phyloP scores from a whole-genome alignment of 257 asterid species.

The Capsicum baccatum region DNA sequence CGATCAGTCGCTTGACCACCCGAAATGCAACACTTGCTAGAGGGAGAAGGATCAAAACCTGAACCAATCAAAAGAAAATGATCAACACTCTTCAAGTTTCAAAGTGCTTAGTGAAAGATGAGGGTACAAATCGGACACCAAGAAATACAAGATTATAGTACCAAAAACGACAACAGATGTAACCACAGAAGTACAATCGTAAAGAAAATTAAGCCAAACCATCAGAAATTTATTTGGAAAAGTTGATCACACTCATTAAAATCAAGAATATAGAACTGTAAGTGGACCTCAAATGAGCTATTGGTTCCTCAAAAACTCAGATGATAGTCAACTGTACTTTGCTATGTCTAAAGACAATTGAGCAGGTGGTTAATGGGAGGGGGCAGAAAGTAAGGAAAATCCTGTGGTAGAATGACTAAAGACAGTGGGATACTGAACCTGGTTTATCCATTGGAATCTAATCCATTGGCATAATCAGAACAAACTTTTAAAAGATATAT shows the following conservation, averaged over 20 bases:
- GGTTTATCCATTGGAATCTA: conserved; percentile 19
- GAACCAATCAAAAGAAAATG: conserved; percentile 33
- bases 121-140: neutral
- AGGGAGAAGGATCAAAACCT: conserved; percentile 90
- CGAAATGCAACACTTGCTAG: conserved; percentile 86
- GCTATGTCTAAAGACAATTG: neutral
- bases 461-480: conserved; percentile 10
- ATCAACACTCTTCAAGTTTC: neutral
- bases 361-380: neutral
- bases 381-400: conserved; percentile 1
- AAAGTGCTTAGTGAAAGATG: neutral
- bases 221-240: neutral
- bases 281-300: neutral
- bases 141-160: neutral
- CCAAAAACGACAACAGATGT: neutral
- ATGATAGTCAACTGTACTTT: neutral
- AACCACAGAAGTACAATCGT: conserved; percentile 3
- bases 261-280: neutral
- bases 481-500: neutral
- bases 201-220: conserved; percentile 6
- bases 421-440: neutral
- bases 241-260: neutral
- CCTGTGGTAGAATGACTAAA: neutral
- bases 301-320: neutral
- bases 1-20: conserved; percentile 75